phyloP scores from a whole-genome alignment of 2,329 filamentous ascomycete genomes.

The Aureobasidium uvarum region DNA sequence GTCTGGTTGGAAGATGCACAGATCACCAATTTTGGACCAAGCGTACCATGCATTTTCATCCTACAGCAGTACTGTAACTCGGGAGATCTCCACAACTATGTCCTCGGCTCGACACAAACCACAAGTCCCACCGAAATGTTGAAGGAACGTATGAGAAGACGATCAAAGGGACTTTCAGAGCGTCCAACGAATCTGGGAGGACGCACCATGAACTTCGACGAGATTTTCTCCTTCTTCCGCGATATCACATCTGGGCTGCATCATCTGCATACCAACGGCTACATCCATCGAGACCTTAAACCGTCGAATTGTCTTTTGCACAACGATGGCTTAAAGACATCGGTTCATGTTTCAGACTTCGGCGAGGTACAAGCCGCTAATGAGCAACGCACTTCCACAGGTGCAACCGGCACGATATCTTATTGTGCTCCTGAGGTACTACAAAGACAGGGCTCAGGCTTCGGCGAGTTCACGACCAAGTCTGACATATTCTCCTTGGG shows the following conservation, averaged over 20 bases:
- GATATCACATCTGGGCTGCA: conserved; percentile 91
- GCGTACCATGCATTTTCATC: conserved; percentile 92
- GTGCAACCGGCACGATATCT: conserved; percentile 92
- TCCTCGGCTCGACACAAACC: conserved; percentile 63
- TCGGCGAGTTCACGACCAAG: conserved; percentile 93
- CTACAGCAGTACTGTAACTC: conserved; percentile 96
- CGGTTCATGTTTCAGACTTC: conserved; percentile 93
- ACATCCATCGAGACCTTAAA: conserved; percentile 94
- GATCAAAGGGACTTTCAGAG: conserved; percentile 74
- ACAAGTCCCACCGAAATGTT: conserved; percentile 60
- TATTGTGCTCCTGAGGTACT: conserved; percentile 97
- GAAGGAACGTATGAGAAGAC: conserved; percentile 80
- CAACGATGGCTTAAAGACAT: conserved; percentile 65
- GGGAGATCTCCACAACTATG: conserved; percentile 84
- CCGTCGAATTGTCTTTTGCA: conserved; percentile 94
- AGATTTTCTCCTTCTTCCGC: conserved; percentile 95
- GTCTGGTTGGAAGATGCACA: conserved; percentile 93
- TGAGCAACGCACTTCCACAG: conserved; percentile 78
- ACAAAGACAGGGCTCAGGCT: conserved; percentile 60
- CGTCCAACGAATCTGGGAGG: conserved; percentile 53
- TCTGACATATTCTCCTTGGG: conserved; percentile 98
- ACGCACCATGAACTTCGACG: conserved; percentile 70
- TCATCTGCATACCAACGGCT: conserved; percentile 85
- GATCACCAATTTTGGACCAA: conserved; percentile 80
- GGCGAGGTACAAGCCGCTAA: conserved; percentile 91